Base-by-base conservation (phyloP, 208 protist species). In the Leptomonas seymouri region DNA sequence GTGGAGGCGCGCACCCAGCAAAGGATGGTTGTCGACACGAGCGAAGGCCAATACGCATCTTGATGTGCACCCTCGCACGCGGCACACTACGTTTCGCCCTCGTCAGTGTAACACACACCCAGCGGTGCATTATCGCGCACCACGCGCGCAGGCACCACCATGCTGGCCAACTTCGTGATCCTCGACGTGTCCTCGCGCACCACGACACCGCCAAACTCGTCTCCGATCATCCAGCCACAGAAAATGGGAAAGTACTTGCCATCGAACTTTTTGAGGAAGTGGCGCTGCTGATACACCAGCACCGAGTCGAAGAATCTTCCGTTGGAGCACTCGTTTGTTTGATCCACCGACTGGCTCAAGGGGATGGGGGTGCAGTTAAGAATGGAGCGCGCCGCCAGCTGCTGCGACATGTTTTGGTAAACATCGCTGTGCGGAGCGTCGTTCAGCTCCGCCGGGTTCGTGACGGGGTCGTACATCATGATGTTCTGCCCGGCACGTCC, bases 181-280 rank as follows among this genome's bases (percentile, higher is more conserved):
- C 90, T 90, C 9, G 81, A 93, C 28, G 76, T 89, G 68, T 93
- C 87, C 72, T 93, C 86, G 27, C 87, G 87, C 27, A 93, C 82
- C 1, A 90, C 84, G 41, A 96, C 57, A 44, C 87, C 87, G 27
- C 67, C 76, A 48, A 92, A 92, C 62, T 89, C 74, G 15, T 89
- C 85, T 16, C 82, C 82, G 21, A 91, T 63, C 69, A 87, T 83
- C 88, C 90, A 96, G 7, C 68, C 86, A 46, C 87, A 90, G 69
- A 96, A 93, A 36, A 92, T 93, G 30, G 84, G 88, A 55, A 89
- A 87, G 76, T 86, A 93, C 71, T 86, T 85, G 9, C 80, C 48
- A 23, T 90, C 83, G 51, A 93, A 93, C 59, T 82, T 83, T 58
- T 87, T 87, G 15, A 92, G 71, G 50, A 91, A 90, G 41, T 87